Conservation (phyloP, 2,329 filamentous ascomycete genomes). For the Myrmaecium sp. region DNA sequence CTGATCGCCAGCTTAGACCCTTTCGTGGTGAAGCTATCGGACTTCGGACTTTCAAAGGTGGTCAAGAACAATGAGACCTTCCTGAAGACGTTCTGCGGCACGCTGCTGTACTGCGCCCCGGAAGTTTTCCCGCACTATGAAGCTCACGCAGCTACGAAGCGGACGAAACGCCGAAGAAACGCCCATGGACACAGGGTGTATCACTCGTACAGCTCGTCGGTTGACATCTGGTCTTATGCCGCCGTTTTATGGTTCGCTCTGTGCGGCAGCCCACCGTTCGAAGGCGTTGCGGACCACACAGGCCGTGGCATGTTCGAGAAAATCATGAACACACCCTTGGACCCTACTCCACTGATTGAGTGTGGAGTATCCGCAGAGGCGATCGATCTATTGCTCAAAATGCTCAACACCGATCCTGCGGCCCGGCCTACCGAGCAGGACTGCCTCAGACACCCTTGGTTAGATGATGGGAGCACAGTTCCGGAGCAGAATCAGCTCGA, state of each 20-base stretch:
- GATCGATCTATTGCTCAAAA: constrained; percentile 58
- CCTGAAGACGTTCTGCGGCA: constrained; percentile 90
- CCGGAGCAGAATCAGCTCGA: constrained; percentile 14
- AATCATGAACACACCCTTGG: constrained; percentile 65
- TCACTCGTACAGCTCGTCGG: constrained; percentile 69
- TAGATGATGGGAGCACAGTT: constrained; percentile 33
- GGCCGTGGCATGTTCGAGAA: constrained; percentile 66
- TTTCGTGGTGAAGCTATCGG: constrained; percentile 75
- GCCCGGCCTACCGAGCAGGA: constrained; percentile 56
- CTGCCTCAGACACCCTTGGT: constrained; percentile 59
- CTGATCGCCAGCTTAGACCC: constrained; percentile 59
- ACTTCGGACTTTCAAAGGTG: constrained; percentile 93
- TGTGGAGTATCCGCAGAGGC: constrained; percentile 45
- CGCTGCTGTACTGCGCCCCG: constrained; percentile 84
- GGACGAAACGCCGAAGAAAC: constrained; percentile 44
- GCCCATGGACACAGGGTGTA: no score
- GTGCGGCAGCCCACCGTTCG: constrained; percentile 66
- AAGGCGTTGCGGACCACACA: constrained; percentile 56
- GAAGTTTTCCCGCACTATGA: constrained; percentile 82
- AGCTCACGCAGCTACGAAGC: constrained; percentile 40
- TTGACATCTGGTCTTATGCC: constrained; percentile 92
- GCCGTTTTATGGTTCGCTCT: constrained; percentile 81
- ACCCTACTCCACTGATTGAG: constrained; percentile 45
- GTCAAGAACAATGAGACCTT: constrained; percentile 83
- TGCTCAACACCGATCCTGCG: constrained; percentile 68